Evolutionary conservation across 805 yeast species (phyloP).

Genomic region (Starmerella cellae): DNA sequence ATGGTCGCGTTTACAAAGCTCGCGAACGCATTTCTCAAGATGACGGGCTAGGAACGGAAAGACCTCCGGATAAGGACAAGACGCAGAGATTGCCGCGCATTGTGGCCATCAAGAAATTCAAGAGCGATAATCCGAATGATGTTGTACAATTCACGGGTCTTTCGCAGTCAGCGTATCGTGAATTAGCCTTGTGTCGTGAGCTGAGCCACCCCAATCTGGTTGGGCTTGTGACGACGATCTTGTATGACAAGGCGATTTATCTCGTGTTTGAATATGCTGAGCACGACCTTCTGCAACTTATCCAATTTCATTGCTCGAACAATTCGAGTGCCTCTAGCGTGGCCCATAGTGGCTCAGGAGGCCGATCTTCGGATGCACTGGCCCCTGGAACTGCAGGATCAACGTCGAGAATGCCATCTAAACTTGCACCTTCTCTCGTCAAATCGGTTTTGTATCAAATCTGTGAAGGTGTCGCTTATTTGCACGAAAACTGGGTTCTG

Average conservation of each 20-base stretch:
- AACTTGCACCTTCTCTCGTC: slow-evolving; percentile 57
- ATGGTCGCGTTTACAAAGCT: slow-evolving; percentile 92
- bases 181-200: slow-evolving; percentile 89
- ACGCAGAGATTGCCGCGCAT: neutral
- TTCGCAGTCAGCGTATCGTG: slow-evolving; percentile 90
- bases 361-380: neutral
- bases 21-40: slow-evolving; percentile 14
- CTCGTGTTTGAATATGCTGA: slow-evolving; percentile 96
- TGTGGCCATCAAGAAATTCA: slow-evolving; percentile 83
- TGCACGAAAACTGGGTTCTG: slow-evolving; percentile 92
- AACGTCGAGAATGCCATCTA: slow-evolving; percentile 1
- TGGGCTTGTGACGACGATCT: slow-evolving; percentile 61
- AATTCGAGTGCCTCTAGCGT: slow-evolving; percentile 34
- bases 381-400: neutral
- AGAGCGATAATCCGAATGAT: slow-evolving; percentile 85
- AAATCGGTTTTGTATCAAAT: slow-evolving; percentile 89
- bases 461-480: slow-evolving; percentile 73
- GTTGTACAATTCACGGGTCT: slow-evolving; percentile 72
- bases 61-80: neutral
- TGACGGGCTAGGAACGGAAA: neutral
- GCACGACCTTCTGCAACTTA: slow-evolving; percentile 85
- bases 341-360: neutral
- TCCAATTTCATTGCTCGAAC: slow-evolving; percentile 56
- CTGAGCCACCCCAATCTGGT: slow-evolving; percentile 68
- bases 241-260: slow-evolving; percentile 80